Conservation (phyloP, 305 asterid genomes). For the Solanum hybrid region DNA sequence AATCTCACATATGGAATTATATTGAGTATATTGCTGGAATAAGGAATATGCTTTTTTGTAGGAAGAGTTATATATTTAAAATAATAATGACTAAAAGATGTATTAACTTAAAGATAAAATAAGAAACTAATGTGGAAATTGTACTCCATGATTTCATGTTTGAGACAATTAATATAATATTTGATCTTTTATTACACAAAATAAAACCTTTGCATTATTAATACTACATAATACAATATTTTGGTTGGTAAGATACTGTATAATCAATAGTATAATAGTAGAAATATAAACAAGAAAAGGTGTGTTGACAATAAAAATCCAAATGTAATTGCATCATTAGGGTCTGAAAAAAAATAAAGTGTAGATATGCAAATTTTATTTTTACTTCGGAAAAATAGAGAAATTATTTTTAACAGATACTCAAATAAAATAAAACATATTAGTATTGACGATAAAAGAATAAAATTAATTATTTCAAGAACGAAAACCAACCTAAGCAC, state of each 20-base stretch:
- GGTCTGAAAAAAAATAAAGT: neutral
- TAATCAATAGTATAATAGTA: neutral
- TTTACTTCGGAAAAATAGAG: neutral
- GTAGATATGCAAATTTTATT: accelerated
- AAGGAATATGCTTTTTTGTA: neutral
- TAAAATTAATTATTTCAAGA: neutral
- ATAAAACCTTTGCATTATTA: neutral
- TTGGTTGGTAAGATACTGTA: neutral
- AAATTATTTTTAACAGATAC: neutral
- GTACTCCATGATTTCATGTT: neutral
- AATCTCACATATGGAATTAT: neutral
- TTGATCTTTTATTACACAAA: neutral
- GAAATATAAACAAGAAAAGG: no score
- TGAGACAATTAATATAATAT: neutral
- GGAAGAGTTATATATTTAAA: neutral
- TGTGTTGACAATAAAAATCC: no score
- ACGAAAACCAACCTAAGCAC: neutral
- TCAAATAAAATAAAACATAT: neutral
- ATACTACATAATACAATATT: neutral
- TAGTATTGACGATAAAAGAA: neutral
- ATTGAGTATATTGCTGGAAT: neutral
- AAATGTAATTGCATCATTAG: neutral
- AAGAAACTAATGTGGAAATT: neutral
- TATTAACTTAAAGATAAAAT: neutral
- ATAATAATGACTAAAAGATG: neutral